Percentiles rank a stretch among this genome's conserved stretches.
Evolutionary conservation across 768 basidiomycete genomes (phyloP).

Genomic region (Lactarius deliciosus): DNA sequence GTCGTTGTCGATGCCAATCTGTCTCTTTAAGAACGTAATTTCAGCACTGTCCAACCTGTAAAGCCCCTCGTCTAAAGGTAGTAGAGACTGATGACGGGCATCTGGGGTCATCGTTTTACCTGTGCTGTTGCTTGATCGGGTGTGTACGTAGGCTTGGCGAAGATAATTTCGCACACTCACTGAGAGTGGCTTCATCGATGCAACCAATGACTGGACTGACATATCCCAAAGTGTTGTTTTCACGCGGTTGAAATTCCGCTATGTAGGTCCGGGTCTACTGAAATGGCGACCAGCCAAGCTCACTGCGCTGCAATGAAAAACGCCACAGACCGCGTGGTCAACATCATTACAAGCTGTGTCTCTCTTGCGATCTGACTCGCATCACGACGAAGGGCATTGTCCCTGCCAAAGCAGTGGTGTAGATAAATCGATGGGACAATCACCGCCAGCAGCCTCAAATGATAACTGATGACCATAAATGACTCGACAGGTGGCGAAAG

Average conservation of each 20-base stretch:
- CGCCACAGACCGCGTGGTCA: too few relatives aligned
- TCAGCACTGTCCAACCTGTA: conserved; percentile 27
- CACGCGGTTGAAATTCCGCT: not conserved
- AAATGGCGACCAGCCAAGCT: not conserved
- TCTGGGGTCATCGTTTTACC: not conserved
- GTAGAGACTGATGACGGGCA: not conserved
- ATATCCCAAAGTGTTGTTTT: not conserved
- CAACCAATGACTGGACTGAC: not conserved
- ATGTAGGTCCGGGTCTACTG: not conserved
- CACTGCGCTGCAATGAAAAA: not conserved
- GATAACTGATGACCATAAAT: not conserved
- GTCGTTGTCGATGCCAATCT: conserved; percentile 36
- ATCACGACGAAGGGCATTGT: not conserved
- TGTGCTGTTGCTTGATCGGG: not conserved
- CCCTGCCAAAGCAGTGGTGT: not conserved
- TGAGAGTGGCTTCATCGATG: not conserved
- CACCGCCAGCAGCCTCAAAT: not conserved
- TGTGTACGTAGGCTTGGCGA: not conserved
- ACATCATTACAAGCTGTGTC: not conserved
- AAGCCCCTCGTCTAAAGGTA: conserved; percentile 6
- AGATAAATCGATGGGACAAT: not conserved
- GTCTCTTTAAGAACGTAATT: conserved; percentile 28
- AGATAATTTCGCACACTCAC: not conserved
- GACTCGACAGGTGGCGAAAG: not conserved
- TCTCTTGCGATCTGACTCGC: not conserved